Conservation (phyloP, 441 rosid genomes). For the Aquilaria agallochum region DNA sequence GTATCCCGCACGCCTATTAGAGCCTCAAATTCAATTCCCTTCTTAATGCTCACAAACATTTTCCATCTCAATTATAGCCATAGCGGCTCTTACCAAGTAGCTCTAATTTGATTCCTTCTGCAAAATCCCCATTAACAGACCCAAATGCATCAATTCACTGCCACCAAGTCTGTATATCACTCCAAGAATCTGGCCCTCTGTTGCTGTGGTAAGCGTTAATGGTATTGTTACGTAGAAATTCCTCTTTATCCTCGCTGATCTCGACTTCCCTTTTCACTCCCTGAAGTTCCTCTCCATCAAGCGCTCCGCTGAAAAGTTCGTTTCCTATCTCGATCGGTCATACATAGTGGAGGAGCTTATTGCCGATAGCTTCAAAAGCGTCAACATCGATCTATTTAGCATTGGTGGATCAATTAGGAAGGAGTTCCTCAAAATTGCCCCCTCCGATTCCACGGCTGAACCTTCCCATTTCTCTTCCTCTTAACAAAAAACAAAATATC, state of each 20-base stretch:
- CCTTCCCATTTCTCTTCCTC: too few species aligned
- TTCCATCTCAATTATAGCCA: not conserved
- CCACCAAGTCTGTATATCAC: constrained; percentile 70
- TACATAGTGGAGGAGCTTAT: constrained; percentile 76
- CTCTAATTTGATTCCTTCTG: constrained; percentile 26
- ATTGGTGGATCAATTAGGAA: constrained; percentile 89
- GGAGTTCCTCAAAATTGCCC: constrained; percentile 1
- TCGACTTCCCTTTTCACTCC: constrained; percentile 86
- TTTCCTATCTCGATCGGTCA: constrained; percentile 52
- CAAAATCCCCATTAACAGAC: constrained; percentile 21
- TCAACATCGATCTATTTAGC: constrained; percentile 27
- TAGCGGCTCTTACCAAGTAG: constrained; percentile 47
- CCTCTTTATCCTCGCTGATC: constrained; percentile 80
- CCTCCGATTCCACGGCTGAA: too few species aligned
- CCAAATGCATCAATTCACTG: constrained; percentile 24
- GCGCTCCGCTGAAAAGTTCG: constrained; percentile 84
- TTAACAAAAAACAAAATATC: constrained; percentile 25
- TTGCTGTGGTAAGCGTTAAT: constrained; percentile 91
- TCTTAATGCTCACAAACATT: too few species aligned
- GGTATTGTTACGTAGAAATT: constrained; percentile 97
- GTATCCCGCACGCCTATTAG: too few species aligned
- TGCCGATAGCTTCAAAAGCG: constrained; percentile 69
- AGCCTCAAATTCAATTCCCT: too few species aligned
- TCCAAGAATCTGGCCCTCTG: constrained; percentile 69
- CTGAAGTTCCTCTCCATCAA: constrained; percentile 88